These are phyloP conservation scores for Scleromitrula shiraiana DNA, from an alignment of 2,329 filamentous ascomycete genomes.

Conservation along the genomic window DNA sequence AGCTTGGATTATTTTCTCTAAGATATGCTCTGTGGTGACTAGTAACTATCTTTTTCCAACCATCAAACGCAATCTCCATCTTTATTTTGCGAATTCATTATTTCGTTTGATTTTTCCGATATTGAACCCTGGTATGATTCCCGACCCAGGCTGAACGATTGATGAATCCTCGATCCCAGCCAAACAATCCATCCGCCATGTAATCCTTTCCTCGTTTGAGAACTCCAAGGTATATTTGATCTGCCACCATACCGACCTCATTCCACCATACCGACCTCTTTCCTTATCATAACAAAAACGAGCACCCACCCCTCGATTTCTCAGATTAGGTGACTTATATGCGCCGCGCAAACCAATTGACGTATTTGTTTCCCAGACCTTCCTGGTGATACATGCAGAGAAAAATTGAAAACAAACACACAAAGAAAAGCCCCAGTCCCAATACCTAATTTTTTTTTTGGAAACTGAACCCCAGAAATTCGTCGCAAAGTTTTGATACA, in stretches of 20 bases:
- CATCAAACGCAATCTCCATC: conserved; percentile 1
- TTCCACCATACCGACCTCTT: no score
- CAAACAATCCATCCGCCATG: no score
- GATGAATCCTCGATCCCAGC: no score
- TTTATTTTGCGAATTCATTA: neutral
- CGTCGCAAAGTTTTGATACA: conserved; percentile 25
- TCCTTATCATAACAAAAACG: neutral
- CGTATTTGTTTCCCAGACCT: conserved; percentile 11
- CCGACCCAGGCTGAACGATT: no score
- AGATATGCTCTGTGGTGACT: neutral
- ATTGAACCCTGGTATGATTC: no score
- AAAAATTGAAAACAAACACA: conserved; percentile 14
- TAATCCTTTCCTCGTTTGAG: no score
- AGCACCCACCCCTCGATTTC: neutral
- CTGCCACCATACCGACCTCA: no score
- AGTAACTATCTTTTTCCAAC: neutral
- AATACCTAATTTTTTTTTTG: conserved; percentile 11
- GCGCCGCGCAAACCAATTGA: conserved; percentile 9
- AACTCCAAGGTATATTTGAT: no score
- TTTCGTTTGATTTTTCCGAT: neutral
- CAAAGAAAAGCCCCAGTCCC: conserved; percentile 12
- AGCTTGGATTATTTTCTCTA: neutral
- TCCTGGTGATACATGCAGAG: conserved; percentile 24
- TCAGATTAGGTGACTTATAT: neutral
- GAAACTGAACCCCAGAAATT: conserved; percentile 18